Evolutionary conservation across 2,329 filamentous ascomycete species (phyloP), one percentile per base, ranked within the genome.

Genomic region (Diaporthe eres): DNA sequence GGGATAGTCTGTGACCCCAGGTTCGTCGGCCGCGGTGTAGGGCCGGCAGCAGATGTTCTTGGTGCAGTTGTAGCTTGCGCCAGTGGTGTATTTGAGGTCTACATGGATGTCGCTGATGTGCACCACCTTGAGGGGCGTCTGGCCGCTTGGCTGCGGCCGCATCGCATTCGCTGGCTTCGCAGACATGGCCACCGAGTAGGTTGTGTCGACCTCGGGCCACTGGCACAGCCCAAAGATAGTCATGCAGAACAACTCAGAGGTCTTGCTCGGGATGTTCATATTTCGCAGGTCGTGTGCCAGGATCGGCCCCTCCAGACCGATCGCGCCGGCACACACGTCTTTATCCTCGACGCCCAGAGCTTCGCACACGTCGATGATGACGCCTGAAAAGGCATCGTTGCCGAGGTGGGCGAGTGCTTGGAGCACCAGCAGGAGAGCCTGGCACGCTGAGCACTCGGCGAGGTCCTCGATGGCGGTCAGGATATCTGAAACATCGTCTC

Each of bases 41-140:
- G 86, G 58, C 1, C 90, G 86, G 82, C 90, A 92, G 81, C 90
- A 92, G 74, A 92, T 89, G 1, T 89, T 89, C 80, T 91, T 90
- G 39, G 86, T 86, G 81, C 90, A 92, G 76, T 90, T 85, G 31
- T 87, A 85, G 79, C 85, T 90, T 9, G 88, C 85, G 0, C 90
- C 90, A 2, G 85, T 81, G 34, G 86, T 85, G 80, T 92, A 92
- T 15, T 86, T 83, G 8, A 86, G 87, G 77, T 92, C 90, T 72
- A 92, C 83, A 75, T 92, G 90, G 57, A 91, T 89, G 77, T 92
- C 90, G 17, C 88, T 90, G 80, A 89, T 89, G 79, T 92, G 90
- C 34, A 91, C 88, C 6, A 92, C 84, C 78, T 88, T 87, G 77
- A 91, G 80, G 8, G 89, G 87, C 7, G 82, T 78, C 80, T 86